Evolutionary conservation across 129 eudicot species (phyloP), one percentile per base, ranked within the genome.

Genomic region (Flaveria brownii): DNA sequence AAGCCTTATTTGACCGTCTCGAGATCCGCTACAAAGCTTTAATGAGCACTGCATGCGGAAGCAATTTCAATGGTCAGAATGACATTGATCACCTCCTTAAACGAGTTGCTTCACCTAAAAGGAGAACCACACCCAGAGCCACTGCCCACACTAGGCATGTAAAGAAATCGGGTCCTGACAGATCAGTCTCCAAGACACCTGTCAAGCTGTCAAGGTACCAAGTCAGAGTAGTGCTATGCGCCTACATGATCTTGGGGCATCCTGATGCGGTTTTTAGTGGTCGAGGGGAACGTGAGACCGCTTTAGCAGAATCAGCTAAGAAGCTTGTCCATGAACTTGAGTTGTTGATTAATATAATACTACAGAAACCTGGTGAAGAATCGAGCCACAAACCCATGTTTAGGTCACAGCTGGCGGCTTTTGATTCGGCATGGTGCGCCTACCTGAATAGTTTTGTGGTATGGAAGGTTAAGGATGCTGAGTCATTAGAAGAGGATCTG

Each of bases 381-480:
- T 72, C 88, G 39, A 80, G 75, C 46, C 71, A 57, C 25, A 72
- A 63, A 33, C 80, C 72, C 45, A 89, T 89, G 62, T 89, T 91
- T 80, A 91, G 89, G 81, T 80, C 85, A 43, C 99, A 91, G 85
- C 88, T 95, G 64, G 81, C 81, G 26, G 88, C 84, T 70, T 95
- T 95, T 85, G 99, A 95, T 86, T 85, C 97, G 1, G 89, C 99
- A 63, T 95, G 99, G 99, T 95, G 97, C 22, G 84, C 91, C n/a
- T 95, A 87, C 80, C 65, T 95, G 79, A 89, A 86, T 79, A 88
- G 91, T 75, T 95, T 95, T 84, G 97, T 88, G 79, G 96, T 91
- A 25, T 95, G 99, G 99, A 95, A 95, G 78, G 94, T 87, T 9
- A 95, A 95, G 77, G 97, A 95, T 88, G 99, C 99, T 4, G 90